Conservation (phyloP, 148 eudicot species). For the Vaccinium macrocarpon region DNA sequence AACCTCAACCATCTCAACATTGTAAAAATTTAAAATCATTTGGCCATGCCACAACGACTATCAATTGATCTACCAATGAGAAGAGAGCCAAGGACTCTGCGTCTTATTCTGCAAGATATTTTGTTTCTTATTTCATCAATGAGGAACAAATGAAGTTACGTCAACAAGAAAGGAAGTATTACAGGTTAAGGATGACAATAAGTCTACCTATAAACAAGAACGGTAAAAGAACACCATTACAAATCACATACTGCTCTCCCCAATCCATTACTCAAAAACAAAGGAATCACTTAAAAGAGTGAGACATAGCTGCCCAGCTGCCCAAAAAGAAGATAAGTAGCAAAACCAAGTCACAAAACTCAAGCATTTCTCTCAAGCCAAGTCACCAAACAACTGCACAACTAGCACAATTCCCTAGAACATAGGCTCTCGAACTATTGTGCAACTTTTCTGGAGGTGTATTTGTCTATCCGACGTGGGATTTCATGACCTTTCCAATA, state of each 20-base stretch:
- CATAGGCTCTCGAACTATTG: neutral
- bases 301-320: neutral
- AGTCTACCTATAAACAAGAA: neutral
- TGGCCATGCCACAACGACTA: neutral
- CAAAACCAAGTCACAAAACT: neutral
- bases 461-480: neutral
- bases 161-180: neutral
- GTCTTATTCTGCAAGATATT: neutral
- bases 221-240: neutral
- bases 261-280: neutral
- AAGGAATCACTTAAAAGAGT: neutral
- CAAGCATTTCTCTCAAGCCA: neutral
- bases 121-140: neutral
- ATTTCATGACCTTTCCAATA: neutral
- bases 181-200: neutral
- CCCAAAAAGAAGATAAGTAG: neutral
- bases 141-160: neutral
- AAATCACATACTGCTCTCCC: conserved; percentile 1
- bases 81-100: neutral
- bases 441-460: neutral
- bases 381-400: neutral
- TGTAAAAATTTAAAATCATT: neutral
- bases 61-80: neutral
- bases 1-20: neutral
- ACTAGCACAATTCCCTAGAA: neutral